Base-by-base conservation (phyloP, 331 rosid species). In the Quercus tomentella region DNA sequence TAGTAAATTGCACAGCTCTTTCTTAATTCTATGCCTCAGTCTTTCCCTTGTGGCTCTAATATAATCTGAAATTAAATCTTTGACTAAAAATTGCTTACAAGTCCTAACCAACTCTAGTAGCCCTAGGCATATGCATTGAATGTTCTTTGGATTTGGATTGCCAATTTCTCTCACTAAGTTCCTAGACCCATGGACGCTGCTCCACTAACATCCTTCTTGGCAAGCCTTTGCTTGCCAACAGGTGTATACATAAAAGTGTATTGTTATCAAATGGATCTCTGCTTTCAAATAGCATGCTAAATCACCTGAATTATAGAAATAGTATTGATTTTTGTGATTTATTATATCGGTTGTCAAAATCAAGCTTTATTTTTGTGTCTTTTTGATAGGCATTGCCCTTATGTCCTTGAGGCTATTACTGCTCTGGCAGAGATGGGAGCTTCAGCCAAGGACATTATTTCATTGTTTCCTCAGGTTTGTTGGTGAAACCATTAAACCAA, bases 391-490 rank as follows among this genome's bases (percentile, higher is more conserved):
- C 91, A 90, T 37, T 91, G 97, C 75, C 98, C 99, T 23, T 95
- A 61, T 81, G 79, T 91, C 74, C 84, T 95, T 41, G 99, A 95
- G 86, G 99, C 96, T 54, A 84, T 91, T 74, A 81, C 80, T 68
- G 98, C 98, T 75, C 92, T 95, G 81, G 90, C 99, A 60, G 99
- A 93, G 84, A 78, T 95, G 68, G 97, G 97, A 74, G 87, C 88
- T 75, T 37, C 93, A 51, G 89, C 91, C 81, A 93, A 90, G 80
- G 99, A 95, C 82, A 95, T 95, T 60, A 82, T 89, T 78, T 93
- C 96, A 56, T 81, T 95, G 89, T 90, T 91, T 87, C 96, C 99
- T 60, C 99, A 93, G 99, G 99, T 95, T 82, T 74, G 87, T 82
- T 85, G 56, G 17, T 69, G 60, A 77, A 80, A 79, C 73, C 51